phyloP scores from a whole-genome alignment of 2,329 filamentous ascomycete species.

The Podosphaera xanthii region DNA sequence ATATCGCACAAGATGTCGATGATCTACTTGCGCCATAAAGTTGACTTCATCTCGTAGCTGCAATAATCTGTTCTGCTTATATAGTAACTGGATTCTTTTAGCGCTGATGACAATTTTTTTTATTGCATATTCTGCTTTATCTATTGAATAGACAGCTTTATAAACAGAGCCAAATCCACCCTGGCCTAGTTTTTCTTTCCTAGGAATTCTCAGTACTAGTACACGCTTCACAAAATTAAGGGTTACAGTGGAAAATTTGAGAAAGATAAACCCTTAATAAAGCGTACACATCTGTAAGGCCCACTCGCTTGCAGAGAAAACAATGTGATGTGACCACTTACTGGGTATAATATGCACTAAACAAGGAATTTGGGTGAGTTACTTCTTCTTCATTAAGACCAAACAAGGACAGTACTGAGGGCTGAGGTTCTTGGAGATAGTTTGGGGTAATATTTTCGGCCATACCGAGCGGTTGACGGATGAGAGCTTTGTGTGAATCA shows the following conservation, averaged over 20 bases:
- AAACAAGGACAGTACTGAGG: too few species aligned
- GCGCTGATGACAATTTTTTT: conserved; percentile 37
- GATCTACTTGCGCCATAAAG: conserved; percentile 36
- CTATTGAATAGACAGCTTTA: conserved; percentile 35
- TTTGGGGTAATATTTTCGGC: background rate
- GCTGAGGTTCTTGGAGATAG: too few species aligned
- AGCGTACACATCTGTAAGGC: too few species aligned
- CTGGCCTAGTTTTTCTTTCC: conserved; percentile 15
- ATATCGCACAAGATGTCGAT: conserved; percentile 44
- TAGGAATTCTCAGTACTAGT: background rate
- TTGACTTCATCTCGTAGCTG: conserved; percentile 25
- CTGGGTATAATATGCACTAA: too few species aligned
- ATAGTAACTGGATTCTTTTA: conserved; percentile 4
- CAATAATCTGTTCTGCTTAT: conserved; percentile 1
- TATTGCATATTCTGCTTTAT: conserved; percentile 38
- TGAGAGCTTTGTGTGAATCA: conserved; percentile 1
- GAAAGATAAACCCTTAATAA: too few species aligned
- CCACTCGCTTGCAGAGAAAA: too few species aligned
- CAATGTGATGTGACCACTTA: too few species aligned
- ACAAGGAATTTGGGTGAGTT: too few species aligned
- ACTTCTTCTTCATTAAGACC: too few species aligned
- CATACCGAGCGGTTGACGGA: conserved; percentile 1
- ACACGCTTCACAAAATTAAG: background rate
- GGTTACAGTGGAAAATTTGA: too few species aligned
- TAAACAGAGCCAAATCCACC: conserved; percentile 44